Percentiles rank a stretch among this genome's conserved stretches.
phyloP scores from a whole-genome alignment of 257 asterid species.

The Gentiana straminea region DNA sequence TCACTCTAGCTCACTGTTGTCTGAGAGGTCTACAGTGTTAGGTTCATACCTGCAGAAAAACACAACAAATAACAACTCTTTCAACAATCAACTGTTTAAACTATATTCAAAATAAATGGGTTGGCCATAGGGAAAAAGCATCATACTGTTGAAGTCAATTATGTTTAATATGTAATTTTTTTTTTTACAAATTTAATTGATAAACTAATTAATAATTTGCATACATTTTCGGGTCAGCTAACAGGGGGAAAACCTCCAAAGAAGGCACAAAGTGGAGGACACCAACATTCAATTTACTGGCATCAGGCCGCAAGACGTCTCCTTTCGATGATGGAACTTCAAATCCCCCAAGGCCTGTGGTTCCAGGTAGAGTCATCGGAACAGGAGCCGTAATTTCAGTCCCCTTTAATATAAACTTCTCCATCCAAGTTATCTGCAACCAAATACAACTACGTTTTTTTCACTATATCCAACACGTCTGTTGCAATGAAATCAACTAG shows the following conservation, averaged over 20 bases:
- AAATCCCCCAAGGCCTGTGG: constrained; percentile 98
- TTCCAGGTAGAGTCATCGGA: constrained; percentile 82
- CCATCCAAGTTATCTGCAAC: constrained; percentile 97
- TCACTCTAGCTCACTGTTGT: constrained; percentile 85
- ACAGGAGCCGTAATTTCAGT: constrained; percentile 98
- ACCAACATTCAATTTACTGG: constrained; percentile 89
- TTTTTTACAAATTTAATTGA: neutral
- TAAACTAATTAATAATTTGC: constrained; percentile 20
- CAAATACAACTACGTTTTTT: constrained; percentile 10
- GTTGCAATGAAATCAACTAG: no score
- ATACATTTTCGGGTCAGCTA: constrained; percentile 81
- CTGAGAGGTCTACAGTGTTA: constrained; percentile 89
- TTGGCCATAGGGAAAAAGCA: no score
- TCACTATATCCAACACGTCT: no score
- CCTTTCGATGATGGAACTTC: constrained; percentile 97
- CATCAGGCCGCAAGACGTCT: constrained; percentile 79
- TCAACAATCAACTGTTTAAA: neutral
- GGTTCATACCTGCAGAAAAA: constrained; percentile 76
- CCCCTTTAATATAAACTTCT: constrained; percentile 87
- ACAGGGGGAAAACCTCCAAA: constrained; percentile 89
- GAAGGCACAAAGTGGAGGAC: constrained; percentile 96
- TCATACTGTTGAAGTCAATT: no score
- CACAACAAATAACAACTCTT: neutral
- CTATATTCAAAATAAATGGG: no score
- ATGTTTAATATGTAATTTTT: no score